These are phyloP conservation scores for Jamesozyma gamospora DNA, from an alignment of 805 yeast species.

Conservation along the genomic window DNA sequence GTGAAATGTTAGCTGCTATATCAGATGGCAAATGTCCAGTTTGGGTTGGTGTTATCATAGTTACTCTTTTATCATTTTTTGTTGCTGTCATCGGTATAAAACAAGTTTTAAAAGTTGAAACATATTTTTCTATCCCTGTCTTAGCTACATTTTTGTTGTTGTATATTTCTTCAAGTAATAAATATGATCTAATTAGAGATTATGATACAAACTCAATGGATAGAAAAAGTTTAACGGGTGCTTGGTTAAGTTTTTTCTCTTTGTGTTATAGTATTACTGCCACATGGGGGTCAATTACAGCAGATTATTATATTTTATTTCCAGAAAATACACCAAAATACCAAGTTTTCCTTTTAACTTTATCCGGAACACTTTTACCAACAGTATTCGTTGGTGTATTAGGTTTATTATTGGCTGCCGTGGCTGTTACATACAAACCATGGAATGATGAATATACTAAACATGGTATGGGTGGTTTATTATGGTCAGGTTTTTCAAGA, in stretches of 20 bases:
- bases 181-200: constrained; percentile 29
- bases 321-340: constrained; percentile 58
- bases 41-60: constrained; percentile 64
- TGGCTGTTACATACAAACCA: constrained; percentile 45
- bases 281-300: constrained; percentile 83
- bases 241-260: constrained; percentile 62
- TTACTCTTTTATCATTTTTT: constrained; percentile 50
- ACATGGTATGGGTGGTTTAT: constrained; percentile 68
- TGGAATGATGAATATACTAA: constrained; percentile 49
- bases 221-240: constrained; percentile 44
- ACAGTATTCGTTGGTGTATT: constrained; percentile 65
- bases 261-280: constrained; percentile 69
- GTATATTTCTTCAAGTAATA: constrained; percentile 49
- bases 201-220: constrained; percentile 28
- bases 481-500: constrained; percentile 51
- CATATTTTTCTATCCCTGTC: constrained; percentile 59
- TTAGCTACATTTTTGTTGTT: constrained; percentile 55
- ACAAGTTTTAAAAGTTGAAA: constrained; percentile 58
- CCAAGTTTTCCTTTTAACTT: constrained; percentile 50
- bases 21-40: constrained; percentile 59
- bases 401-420: constrained; percentile 62
- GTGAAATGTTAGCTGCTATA: constrained; percentile 63
- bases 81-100: constrained; percentile 75
- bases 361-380: constrained; percentile 57
- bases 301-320: constrained; percentile 74